phyloP scores from a whole-genome alignment of 1,139 yeast genomes.

The Taphrina betulina region DNA sequence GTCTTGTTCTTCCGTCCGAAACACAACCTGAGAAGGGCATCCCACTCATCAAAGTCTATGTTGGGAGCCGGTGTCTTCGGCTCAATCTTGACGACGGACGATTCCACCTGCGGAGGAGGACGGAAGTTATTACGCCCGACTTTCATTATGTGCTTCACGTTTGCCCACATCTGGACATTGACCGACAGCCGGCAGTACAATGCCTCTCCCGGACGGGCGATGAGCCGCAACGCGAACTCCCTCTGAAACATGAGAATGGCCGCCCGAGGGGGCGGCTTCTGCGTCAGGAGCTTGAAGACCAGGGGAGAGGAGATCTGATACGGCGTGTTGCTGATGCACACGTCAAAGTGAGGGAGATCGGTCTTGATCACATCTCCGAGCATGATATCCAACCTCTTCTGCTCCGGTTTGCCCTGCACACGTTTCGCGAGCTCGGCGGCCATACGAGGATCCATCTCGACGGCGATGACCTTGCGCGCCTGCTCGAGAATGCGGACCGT shows the following conservation, averaged over 20 bases:
- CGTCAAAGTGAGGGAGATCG: constrained; percentile 90
- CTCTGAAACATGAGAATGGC: constrained; percentile 97
- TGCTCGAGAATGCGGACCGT: constrained; percentile 90
- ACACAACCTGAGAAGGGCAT: constrained; percentile 83
- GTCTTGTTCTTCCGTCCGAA: constrained; percentile 90
- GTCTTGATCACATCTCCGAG: constrained; percentile 96
- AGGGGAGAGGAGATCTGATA: constrained; percentile 96
- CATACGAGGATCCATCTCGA: constrained; percentile 99
- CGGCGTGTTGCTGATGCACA: constrained; percentile 95
- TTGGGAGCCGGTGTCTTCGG: constrained; percentile 89
- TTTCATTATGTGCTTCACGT: constrained; percentile 96
- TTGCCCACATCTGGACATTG: constrained; percentile 99
- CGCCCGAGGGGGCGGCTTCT: constrained; percentile 91
- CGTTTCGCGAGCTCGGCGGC: constrained; percentile 97
- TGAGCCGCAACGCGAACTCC: constrained; percentile 86
- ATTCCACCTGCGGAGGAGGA: constrained; percentile 98
- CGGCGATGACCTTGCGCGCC: constrained; percentile 88
- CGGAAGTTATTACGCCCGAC: constrained; percentile 95
- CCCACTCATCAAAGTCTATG: constrained; percentile 94
- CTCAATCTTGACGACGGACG: constrained; percentile 91
- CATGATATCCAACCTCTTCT: constrained; percentile 83
- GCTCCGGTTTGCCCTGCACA: constrained; percentile 93
- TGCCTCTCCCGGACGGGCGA: constrained; percentile 94
- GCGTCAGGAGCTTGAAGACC: constrained; percentile 85
- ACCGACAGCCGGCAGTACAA: constrained; percentile 90